Conservation (phyloP, 73 alveolate genomes). For the Paramecium octaurelia region DNA sequence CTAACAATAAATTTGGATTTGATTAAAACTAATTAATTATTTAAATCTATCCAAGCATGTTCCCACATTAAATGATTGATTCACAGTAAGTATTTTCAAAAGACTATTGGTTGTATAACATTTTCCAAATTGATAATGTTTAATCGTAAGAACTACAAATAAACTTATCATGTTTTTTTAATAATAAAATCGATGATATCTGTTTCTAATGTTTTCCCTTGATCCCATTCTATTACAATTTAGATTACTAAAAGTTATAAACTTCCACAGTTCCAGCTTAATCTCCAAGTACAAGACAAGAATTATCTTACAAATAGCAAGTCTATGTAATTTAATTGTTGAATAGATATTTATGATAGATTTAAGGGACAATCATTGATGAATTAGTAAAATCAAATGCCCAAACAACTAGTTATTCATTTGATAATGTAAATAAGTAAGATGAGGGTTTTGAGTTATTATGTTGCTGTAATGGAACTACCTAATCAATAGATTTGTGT, state of each 20-base stretch:
- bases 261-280: background rate
- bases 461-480: background rate
- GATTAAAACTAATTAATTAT: background rate
- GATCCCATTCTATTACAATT: background rate
- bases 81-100: constrained; percentile 38
- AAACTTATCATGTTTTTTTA: constrained; percentile 34
- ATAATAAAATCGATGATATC: background rate
- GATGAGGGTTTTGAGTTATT: background rate
- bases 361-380: background rate
- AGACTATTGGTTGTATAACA: background rate
- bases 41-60: background rate
- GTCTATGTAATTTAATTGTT: background rate
- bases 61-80: background rate
- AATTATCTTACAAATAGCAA: constrained; percentile 26
- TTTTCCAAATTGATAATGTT: constrained; percentile 28
- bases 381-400: constrained; percentile 12
- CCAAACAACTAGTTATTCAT: constrained; percentile 1
- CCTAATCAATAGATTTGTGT: background rate
- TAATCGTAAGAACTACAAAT: constrained; percentile 33
- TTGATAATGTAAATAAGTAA: background rate
- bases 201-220: constrained; percentile 17
- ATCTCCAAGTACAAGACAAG: constrained; percentile 33
- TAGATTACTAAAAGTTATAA: background rate
- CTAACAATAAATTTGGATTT: constrained; percentile 20
- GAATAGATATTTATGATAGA: background rate